phyloP scores from a whole-genome alignment of 163 green algal genomes.

The Scenedesmus sp. region DNA sequence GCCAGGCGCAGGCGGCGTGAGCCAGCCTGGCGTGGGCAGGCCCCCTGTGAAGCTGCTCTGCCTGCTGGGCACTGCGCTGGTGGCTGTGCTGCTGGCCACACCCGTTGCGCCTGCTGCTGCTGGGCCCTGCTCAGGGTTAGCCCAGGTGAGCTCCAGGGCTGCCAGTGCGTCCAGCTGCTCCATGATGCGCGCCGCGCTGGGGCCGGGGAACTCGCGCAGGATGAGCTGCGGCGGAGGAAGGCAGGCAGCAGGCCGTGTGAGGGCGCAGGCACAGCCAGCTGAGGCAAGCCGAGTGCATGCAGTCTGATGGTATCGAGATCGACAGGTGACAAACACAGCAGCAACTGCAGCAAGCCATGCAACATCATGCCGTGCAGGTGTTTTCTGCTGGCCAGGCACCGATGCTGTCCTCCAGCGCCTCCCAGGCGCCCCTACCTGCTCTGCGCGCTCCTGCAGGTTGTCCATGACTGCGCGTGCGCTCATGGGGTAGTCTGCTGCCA shows the following conservation, averaged over 20 bases:
- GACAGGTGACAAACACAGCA: not conserved
- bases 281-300: too few relatives aligned
- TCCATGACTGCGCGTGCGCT: not conserved
- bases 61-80: not conserved
- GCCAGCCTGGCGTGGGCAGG: not conserved
- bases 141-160: not conserved
- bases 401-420: not conserved
- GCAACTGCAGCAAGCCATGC: not conserved
- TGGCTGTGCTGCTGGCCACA: not conserved
- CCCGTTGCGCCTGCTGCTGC: not conserved
- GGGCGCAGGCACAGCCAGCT: not conserved
- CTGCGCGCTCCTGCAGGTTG: constrained; percentile 6
- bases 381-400: too few relatives aligned
- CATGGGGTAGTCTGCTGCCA: not conserved
- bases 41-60: not conserved
- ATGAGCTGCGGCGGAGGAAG: not conserved
- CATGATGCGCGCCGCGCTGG: not conserved
- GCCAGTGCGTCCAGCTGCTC: not conserved
- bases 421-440: not conserved
- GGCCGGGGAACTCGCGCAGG: not conserved
- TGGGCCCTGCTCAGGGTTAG: not conserved
- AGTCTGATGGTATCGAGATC: not conserved
- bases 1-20: too few relatives aligned
- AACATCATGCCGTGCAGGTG: not conserved
- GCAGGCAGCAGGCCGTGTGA: not conserved